A percentile compares a stretch with the other conserved stretches of the same genome.
Conservation (phyloP, 1,284 basidiomycete species). For the Puccinia triticina region DNA sequence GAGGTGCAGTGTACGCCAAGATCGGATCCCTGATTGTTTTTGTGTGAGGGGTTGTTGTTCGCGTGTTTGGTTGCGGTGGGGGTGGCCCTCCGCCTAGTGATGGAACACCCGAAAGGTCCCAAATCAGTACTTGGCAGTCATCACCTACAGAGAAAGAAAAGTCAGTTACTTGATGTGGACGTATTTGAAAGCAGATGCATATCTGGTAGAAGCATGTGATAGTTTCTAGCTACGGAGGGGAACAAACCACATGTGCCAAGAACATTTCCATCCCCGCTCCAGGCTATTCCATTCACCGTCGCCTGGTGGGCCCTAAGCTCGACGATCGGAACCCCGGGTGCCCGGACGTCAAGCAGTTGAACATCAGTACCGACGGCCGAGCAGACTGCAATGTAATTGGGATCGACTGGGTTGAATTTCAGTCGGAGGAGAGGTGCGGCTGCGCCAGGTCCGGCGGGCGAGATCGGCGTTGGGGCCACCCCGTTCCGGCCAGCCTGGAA, state of each 20-base stretch:
- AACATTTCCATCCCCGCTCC: constrained; percentile 75
- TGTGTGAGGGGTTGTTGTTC: constrained; percentile 53
- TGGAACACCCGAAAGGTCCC: constrained; percentile 71
- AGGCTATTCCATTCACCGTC: constrained; percentile 79
- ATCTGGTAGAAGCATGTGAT: constrained; percentile 12
- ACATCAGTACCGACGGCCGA: constrained; percentile 83
- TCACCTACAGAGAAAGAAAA: constrained; percentile 67
- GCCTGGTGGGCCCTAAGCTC: constrained; percentile 79
- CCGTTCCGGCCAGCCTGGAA: constrained; percentile 63
- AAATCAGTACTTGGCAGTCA: constrained; percentile 84
- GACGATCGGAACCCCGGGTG: constrained; percentile 87
- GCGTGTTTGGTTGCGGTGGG: constrained; percentile 59
- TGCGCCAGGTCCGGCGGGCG: constrained; percentile 65
- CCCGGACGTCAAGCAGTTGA: constrained; percentile 90
- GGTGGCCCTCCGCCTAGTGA: constrained; percentile 72
- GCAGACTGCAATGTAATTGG: constrained; percentile 90
- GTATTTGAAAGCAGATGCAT: constrained; percentile 40
- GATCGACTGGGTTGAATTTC: constrained; percentile 81
- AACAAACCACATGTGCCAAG: constrained; percentile 77
- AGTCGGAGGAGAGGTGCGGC: constrained; percentile 78
- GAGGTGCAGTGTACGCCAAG: constrained; percentile 77
- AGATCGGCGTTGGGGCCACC: constrained; percentile 63
- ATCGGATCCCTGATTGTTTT: constrained; percentile 69
- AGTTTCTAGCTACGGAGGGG: background rate
- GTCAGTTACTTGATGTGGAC: constrained; percentile 28